Evolutionary conservation across 768 basidiomycete species (phyloP).

Genomic region (Lyophyllum shimeji): DNA sequence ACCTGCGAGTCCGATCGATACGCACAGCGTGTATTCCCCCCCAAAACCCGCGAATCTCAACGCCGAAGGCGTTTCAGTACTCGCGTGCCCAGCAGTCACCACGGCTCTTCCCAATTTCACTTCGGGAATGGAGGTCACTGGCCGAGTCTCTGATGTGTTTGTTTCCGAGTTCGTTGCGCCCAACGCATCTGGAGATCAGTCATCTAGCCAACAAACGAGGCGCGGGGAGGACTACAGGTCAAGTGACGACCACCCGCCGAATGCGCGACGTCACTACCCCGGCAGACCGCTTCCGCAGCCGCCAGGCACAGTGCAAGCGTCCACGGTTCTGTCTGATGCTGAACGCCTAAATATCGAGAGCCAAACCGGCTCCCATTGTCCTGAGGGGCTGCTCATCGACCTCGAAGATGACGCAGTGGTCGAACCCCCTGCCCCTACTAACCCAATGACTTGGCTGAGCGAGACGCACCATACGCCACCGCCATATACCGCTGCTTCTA

Average conservation of each 20-base stretch:
- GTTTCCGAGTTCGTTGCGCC: background rate
- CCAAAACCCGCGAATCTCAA: background rate
- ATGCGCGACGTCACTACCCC: conserved; percentile 45
- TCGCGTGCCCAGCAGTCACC: background rate
- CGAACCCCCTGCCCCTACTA: background rate
- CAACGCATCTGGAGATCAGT: background rate
- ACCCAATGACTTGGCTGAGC: background rate
- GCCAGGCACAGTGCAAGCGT: conserved; percentile 22
- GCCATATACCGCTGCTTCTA: conserved; percentile 10
- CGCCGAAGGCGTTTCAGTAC: background rate
- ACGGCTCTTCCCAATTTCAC: background rate
- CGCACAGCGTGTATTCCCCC: background rate
- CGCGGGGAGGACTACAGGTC: too few species aligned
- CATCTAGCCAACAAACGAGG: background rate
- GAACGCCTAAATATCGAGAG: conserved; percentile 21
- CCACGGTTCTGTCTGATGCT: conserved; percentile 36
- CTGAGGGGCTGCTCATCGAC: conserved; percentile 59
- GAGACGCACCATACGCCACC: background rate
- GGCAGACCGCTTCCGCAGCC: conserved; percentile 59
- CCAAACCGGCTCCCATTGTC: conserved; percentile 25
- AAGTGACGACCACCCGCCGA: conserved; percentile 25
- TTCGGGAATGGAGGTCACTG: background rate
- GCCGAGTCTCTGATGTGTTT: background rate
- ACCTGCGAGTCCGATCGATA: conserved; percentile 35
- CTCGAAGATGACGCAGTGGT: conserved; percentile 37